Evolutionary conservation across 2,329 filamentous ascomycete genomes (phyloP), one percentile per base, ranked within the genome.

Genomic region (Pseudocercospora fuligena): DNA sequence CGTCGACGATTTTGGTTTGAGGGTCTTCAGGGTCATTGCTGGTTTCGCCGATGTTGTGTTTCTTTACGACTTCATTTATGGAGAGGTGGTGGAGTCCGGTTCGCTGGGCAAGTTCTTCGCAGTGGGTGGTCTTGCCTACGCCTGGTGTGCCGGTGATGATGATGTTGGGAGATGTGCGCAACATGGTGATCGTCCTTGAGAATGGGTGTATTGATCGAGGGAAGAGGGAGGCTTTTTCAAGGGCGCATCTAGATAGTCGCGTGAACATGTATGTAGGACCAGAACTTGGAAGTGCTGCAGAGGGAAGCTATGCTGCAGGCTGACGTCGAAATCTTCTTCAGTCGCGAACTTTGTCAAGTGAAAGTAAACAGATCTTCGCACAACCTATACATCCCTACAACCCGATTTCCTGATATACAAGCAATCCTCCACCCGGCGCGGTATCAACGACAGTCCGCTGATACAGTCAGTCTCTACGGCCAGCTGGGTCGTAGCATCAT

Each of bases 61-160:
- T 92, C 80, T 97, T 97, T 68, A 96, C 94, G 46, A 98, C 85
- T 73, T 97, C 88, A 79, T 98, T 99, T 75, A 99, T 88, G 9
- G 91, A 91, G 14, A 99, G 80, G 79, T 97, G 94, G 74, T 89
- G 90, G 70, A 98, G 82, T 1, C 90, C 92, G 8, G 90, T 91
- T 66, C 86, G 88, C 76, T 90, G 85, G 6, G 92, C 92, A 58
- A 99, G 83, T 74, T 88, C 85, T 79, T 97, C 92, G 77, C 92
- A 92, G 79, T 97, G 94, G 7, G 92, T 96, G 19, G 94, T 97
- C 83, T 99, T 99, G 76, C 95, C 95, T 29, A 96, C 93, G 63
- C 95, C 95, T 0, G 95, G 95, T 21, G 95, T 99, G 70, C 95
- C 95, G 47, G 95, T 98, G 72, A 99, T 86, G 73, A 99, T 91